Evolutionary conservation across 148 eudicot species (phyloP).

Genomic region (Camellia granthamiana): DNA sequence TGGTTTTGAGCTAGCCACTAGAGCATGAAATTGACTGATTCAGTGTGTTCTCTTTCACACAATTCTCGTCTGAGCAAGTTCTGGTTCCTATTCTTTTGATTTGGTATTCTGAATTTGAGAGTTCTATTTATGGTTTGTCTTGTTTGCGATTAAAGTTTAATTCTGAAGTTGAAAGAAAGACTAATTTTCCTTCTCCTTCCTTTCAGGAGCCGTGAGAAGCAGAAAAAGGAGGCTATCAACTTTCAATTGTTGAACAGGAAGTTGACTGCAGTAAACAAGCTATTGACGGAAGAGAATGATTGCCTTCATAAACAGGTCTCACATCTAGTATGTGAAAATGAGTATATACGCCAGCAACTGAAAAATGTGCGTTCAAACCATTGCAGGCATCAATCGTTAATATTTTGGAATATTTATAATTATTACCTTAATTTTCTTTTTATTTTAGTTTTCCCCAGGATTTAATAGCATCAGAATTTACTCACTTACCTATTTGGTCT

Average conservation of each 20-base stretch:
- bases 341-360: constrained; percentile 44
- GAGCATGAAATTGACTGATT: background rate
- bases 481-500: background rate
- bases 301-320: constrained; percentile 52
- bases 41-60: background rate
- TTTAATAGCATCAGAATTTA: constrained; percentile 7
- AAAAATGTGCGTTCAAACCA: constrained; percentile 28
- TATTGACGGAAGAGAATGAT: constrained; percentile 54
- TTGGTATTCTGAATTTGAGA: background rate
- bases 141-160: background rate
- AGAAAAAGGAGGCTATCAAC: constrained; percentile 40
- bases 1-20: background rate
- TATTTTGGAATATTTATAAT: background rate
- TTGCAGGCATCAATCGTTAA: background rate
- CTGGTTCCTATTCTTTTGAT: background rate
- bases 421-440: background rate
- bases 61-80: background rate
- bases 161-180: background rate
- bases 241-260: constrained; percentile 42
- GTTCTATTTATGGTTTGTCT: background rate
- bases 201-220: constrained; percentile 49
- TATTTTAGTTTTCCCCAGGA: background rate
- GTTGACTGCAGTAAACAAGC: constrained; percentile 45
- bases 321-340: constrained; percentile 46
- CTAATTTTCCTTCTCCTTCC: background rate